Evolutionary conservation across 768 basidiomycete genomes (phyloP).

Genomic region (Russula earlei): DNA sequence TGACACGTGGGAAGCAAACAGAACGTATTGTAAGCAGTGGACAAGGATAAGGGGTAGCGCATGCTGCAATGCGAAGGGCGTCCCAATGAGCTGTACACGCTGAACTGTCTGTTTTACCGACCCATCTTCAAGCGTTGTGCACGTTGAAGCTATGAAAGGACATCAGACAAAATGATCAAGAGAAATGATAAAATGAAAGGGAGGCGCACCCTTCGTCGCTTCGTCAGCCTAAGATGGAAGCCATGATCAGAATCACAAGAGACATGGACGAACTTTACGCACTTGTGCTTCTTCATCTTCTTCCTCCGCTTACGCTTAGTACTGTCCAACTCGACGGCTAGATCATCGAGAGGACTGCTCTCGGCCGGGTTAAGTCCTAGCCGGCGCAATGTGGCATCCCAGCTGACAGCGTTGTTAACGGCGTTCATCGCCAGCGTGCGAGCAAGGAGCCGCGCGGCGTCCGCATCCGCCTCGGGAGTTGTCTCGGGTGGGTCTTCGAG

Average conservation of each 20-base stretch:
- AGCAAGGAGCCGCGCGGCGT: constrained; percentile 71
- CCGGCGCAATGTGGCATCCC: constrained; percentile 57
- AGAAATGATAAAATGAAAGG: background rate
- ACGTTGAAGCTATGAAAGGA: constrained; percentile 10
- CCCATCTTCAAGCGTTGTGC: constrained; percentile 19
- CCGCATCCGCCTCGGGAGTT: constrained; percentile 64
- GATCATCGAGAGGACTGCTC: constrained; percentile 47
- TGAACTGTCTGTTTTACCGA: background rate
- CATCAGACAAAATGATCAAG: background rate
- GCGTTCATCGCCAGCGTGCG: constrained; percentile 61
- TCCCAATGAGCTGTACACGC: background rate
- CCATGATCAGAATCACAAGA: background rate
- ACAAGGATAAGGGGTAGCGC: background rate
- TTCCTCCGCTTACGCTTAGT: constrained; percentile 76
- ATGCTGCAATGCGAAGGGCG: background rate
- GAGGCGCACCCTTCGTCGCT: constrained; percentile 70
- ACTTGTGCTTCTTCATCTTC: constrained; percentile 99
- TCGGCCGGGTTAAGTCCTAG: constrained; percentile 53
- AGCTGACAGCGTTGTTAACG: constrained; percentile 50
- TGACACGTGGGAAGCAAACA: background rate
- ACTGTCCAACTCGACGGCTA: constrained; percentile 66
- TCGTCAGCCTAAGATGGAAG: constrained; percentile 56
- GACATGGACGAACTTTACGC: constrained; percentile 27
- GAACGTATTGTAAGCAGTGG: background rate
- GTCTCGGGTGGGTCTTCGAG: constrained; percentile 40